Percentiles rank a stretch among this genome's conserved stretches.
Conservation (phyloP, 2,329 filamentous ascomycete species). For the Lecanoromycetidae sp. region DNA sequence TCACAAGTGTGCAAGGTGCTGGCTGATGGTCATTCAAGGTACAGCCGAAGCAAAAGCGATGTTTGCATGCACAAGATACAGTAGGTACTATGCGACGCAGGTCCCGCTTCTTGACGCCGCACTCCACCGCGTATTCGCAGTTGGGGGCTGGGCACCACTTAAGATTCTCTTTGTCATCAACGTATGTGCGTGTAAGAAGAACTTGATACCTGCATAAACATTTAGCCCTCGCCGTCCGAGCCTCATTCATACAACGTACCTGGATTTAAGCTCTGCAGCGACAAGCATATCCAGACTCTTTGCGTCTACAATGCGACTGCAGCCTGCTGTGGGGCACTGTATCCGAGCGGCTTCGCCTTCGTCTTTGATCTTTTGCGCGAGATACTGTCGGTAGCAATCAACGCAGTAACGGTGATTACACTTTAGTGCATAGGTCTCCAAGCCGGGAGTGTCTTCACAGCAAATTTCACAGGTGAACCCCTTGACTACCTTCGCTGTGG, state of each 20-base stretch:
- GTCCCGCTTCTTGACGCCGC: conserved; percentile 75
- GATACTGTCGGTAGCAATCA: conserved; percentile 82
- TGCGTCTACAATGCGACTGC: conserved; percentile 81
- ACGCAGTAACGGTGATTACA: conserved; percentile 91
- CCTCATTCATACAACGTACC: conserved; percentile 30
- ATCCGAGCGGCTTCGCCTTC: conserved; percentile 93
- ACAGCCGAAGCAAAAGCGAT: conserved; percentile 93
- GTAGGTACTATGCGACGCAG: conserved; percentile 77
- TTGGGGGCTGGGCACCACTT: conserved; percentile 99
- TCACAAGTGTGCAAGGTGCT: conserved; percentile 79
- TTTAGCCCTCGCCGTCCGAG: conserved; percentile 8
- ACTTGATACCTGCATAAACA: conserved; percentile 56
- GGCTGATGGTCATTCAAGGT: conserved; percentile 83
- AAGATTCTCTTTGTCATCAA: conserved; percentile 88
- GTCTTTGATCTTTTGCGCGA: conserved; percentile 83
- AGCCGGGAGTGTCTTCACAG: conserved; percentile 68
- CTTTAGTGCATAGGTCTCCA: conserved; percentile 84
- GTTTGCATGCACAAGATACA: conserved; percentile 71
- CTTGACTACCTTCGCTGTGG: conserved; percentile 56
- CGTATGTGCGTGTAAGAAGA: conserved; percentile 83
- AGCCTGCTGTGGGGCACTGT: conserved; percentile 79
- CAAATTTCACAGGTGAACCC: conserved; percentile 92
- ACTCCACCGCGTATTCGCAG: conserved; percentile 86
- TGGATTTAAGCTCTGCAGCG: conserved; percentile 42
- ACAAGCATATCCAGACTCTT: conserved; percentile 71